Base-by-base conservation (phyloP, 2,329 filamentous ascomycete genomes). In the Lachnellula arida region DNA sequence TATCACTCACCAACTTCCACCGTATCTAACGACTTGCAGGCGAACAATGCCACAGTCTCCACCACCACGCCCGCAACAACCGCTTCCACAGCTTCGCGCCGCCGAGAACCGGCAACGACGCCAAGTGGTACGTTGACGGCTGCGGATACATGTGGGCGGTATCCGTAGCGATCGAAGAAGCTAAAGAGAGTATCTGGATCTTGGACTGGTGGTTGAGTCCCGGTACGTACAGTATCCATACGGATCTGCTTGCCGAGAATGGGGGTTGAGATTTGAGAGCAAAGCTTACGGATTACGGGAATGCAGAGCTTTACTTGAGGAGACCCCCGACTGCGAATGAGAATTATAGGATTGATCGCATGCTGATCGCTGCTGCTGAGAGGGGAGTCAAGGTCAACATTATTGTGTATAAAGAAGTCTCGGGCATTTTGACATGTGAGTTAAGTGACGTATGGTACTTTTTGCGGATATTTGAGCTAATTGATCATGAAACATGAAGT, bases 321-420 rank as follows among this genome's bases (percentile, higher is more conserved):
- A 82, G 91, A 23, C 91, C 92, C 2, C 91, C 91, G 8, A 83
- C 88, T 19, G 81, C 82, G 68, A 91, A 95, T 72, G 86, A 95
- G 70, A 78, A 87, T 64, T 96, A 95, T 70, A 85, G 91, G 5
- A 76, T 96, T 40, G 91, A 96, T 72, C 82, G 85, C 49, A 86
- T 96, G 85, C 81, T 96, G 48, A 81, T 88, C 65, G 86, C 86
- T 53, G 91, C 91, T 8, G 91, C 92, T 25, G 81, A 93, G 72
- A 83, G 91, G 44, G 92, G 91, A 43, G 91, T 96, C 46, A 84
- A 87, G 64, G 79, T 96, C 64, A 87, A 92, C 65, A 79, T 96
- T 51, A 91, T 96, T 52, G 89, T 96, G 11, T 96, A 96, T 75
- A 96, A 96, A 74, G 92, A 97, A 73, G 89, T 93, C 7, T 84